Conservation (phyloP, 75 land plant genomes). For the Sequoiadendron giganteum region DNA sequence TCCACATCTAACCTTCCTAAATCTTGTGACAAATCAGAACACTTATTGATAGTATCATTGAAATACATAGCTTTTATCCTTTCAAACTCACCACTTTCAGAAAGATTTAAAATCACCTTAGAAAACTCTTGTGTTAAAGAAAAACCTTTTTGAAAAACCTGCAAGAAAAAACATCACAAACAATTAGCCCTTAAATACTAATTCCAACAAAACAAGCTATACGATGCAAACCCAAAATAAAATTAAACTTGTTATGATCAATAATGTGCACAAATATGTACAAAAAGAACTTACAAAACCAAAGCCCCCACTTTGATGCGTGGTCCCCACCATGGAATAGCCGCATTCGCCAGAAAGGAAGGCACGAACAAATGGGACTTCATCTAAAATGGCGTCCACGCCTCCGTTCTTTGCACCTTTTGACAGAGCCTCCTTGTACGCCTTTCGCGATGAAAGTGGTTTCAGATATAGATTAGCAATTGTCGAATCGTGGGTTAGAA, state of each 20-base stretch:
- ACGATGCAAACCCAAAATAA: too few species aligned
- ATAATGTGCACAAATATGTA: conserved; percentile 33
- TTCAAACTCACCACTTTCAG: not conserved
- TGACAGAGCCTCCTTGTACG: conserved; percentile 31
- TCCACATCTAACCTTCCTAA: not conserved
- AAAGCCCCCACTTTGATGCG: too few species aligned
- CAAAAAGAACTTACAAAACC: conserved; percentile 24
- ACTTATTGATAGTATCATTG: not conserved
- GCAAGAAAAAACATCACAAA: not conserved
- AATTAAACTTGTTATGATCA: not conserved
- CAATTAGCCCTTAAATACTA: not conserved
- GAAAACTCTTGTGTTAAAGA: not conserved
- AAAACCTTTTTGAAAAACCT: not conserved
- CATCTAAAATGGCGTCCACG: conserved; percentile 62
- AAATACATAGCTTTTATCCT: not conserved
- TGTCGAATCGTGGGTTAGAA: not conserved
- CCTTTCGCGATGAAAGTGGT: conserved; percentile 23
- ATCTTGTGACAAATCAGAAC: not conserved
- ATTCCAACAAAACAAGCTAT: too few species aligned
- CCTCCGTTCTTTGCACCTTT: conserved; percentile 53
- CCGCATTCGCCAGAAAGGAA: too few species aligned
- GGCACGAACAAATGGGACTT: conserved; percentile 36
- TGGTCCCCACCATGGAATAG: too few species aligned
- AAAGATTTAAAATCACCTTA: not conserved
- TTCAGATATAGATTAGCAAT: conserved; percentile 10